Evolutionary conservation across 2,329 filamentous ascomycete species (phyloP).

Genomic region (Trichophyton rubrum): DNA sequence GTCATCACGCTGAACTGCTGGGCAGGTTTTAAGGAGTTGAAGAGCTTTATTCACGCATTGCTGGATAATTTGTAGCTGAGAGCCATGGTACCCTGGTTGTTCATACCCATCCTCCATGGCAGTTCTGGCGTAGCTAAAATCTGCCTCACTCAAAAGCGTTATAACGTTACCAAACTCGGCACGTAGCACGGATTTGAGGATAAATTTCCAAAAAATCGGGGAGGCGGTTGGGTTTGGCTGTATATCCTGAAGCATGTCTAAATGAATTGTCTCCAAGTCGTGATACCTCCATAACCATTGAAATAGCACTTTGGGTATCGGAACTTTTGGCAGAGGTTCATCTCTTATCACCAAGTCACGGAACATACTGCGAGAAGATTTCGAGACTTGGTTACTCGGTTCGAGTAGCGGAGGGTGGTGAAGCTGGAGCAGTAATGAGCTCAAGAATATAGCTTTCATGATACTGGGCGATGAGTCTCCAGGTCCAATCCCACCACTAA

Average conservation of each 20-base stretch:
- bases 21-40: conserved; percentile 59
- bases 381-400: conserved; percentile 16
- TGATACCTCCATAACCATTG: conserved; percentile 72
- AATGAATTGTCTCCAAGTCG: conserved; percentile 55
- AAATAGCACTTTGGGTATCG: conserved; percentile 66
- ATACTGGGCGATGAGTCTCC: conserved; percentile 50
- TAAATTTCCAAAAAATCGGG: conserved; percentile 68
- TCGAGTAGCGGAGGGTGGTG: conserved; percentile 52
- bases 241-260: conserved; percentile 50
- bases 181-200: conserved; percentile 62
- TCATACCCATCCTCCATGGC: conserved; percentile 50
- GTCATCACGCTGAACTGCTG: conserved; percentile 48
- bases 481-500: conserved; percentile 52
- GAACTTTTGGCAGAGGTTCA: conserved; percentile 19
- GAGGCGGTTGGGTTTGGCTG: conserved; percentile 65
- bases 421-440: conserved; percentile 62
- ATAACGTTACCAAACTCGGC: conserved; percentile 58
- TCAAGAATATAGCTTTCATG: conserved; percentile 67
- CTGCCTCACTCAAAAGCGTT: conserved; percentile 58
- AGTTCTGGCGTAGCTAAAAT: conserved; percentile 62
- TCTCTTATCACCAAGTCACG: conserved; percentile 22
- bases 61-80: conserved; percentile 66
- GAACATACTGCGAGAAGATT: conserved; percentile 16
- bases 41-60: conserved; percentile 57
- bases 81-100: conserved; percentile 57